phyloP scores from a whole-genome alignment of 768 basidiomycete species.

The Mycena rebaudengoi region DNA sequence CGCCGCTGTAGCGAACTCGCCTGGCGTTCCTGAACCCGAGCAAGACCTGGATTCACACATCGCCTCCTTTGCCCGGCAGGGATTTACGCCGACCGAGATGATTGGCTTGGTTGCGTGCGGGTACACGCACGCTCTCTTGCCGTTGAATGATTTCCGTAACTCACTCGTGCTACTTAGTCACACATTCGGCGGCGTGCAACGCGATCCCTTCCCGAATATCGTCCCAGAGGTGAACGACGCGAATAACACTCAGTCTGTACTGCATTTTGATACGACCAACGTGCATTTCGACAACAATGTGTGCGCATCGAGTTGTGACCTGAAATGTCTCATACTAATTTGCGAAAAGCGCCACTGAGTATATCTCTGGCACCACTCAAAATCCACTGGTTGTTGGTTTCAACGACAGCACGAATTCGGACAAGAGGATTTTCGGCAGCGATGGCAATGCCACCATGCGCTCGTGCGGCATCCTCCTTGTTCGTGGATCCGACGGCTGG shows the following conservation, averaged over 20 bases:
- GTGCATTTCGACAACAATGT: conserved; percentile 4
- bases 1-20: conserved; percentile 1
- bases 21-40: conserved; percentile 7
- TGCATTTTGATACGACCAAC: conserved; percentile 1
- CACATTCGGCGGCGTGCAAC: conserved; percentile 6
- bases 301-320: neutral
- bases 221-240: conserved; percentile 3
- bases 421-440: conserved; percentile 44
- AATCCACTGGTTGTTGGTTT: conserved; percentile 44
- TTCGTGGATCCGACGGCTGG: neutral
- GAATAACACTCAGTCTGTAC: neutral
- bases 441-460: conserved; percentile 47
- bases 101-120: conserved; percentile 11
- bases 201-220: conserved; percentile 2
- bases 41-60: conserved; percentile 8
- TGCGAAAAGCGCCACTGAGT: conserved; percentile 42
- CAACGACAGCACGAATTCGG: conserved; percentile 46
- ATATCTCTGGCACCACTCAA: conserved; percentile 44
- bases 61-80: conserved; percentile 4
- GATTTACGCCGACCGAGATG: conserved; percentile 13
- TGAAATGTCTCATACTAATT: neutral
- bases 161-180: neutral
- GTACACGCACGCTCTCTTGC: neutral
- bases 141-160: neutral
- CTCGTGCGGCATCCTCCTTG: conserved; percentile 26